Evolutionary conservation across 2,329 filamentous ascomycete species (phyloP).

Genomic region (Sporothrix globosa): DNA sequence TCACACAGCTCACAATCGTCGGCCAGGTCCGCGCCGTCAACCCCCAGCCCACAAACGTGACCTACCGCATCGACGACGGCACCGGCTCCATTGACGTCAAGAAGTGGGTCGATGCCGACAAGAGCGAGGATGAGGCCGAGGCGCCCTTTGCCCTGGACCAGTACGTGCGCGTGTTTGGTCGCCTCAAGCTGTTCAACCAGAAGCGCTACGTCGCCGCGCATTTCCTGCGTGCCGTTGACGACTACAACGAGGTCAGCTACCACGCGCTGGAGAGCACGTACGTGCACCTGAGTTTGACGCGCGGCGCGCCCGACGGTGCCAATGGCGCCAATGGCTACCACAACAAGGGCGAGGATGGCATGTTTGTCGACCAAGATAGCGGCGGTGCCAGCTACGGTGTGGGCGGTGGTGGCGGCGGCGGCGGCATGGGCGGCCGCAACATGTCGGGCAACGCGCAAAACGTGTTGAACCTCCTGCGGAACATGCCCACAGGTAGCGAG

Average conservation of each 20-base stretch:
- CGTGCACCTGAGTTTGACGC: conserved; percentile 81
- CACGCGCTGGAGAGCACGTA: conserved; percentile 89
- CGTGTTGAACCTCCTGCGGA: conserved; percentile 72
- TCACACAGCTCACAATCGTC: conserved; percentile 80
- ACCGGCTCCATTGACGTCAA: conserved; percentile 91
- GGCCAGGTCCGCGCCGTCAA: conserved; percentile 88
- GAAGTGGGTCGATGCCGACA: conserved; percentile 75
- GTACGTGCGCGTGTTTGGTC: conserved; percentile 85
- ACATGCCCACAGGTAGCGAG: conserved; percentile 72
- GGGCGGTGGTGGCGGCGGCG: conserved; percentile 44
- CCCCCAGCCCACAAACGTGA: conserved; percentile 86
- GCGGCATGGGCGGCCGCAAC: conserved; percentile 46
- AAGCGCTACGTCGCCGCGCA: conserved; percentile 81
- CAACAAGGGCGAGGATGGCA: conserved; percentile 43
- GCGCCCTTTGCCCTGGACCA: conserved; percentile 68
- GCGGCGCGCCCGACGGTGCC: conserved; percentile 60
- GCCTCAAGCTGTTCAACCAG: conserved; percentile 80
- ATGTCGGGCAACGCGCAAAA: conserved; percentile 64
- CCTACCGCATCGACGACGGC: conserved; percentile 92
- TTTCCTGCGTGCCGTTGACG: conserved; percentile 75
- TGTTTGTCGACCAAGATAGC: conserved; percentile 56
- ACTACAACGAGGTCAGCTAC: conserved; percentile 92
- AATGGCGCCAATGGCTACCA: conserved; percentile 41
- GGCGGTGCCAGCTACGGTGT: conserved; percentile 45
- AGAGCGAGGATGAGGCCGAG: conserved; percentile 45